Percentiles rank a stretch among this genome's conserved stretches.
Conservation (phyloP, 1,284 basidiomycete genomes). For the Trichosporon faecale region DNA sequence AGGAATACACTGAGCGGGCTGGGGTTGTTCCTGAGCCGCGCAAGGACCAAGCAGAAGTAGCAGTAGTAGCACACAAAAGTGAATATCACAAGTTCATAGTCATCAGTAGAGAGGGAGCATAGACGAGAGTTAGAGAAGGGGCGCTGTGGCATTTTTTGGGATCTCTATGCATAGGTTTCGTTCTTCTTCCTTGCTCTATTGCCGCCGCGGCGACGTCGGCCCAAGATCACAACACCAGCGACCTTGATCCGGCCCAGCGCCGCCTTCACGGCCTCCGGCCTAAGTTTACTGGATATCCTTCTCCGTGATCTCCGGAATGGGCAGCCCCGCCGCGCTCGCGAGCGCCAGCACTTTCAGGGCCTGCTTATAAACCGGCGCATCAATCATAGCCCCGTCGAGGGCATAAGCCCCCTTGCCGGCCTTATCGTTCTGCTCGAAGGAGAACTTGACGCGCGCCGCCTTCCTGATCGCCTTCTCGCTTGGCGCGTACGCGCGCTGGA, state of each 20-base stretch:
- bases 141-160: neutral
- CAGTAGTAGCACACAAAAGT: neutral
- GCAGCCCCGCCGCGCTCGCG: slow-evolving; percentile 63
- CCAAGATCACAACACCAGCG: no score
- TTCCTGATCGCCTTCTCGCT: slow-evolving; percentile 69
- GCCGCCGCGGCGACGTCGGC: no score
- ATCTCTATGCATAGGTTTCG: neutral
- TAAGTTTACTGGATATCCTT: slow-evolving; percentile 24
- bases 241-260: no score
- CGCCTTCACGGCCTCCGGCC: neutral
- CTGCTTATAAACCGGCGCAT: slow-evolving; percentile 81
- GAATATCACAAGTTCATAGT: neutral
- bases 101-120: neutral
- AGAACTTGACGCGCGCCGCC: slow-evolving; percentile 64
- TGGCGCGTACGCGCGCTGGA: slow-evolving; percentile 77
- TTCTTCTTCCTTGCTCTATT: neutral
- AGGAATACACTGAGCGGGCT: neutral
- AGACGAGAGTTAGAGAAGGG: neutral
- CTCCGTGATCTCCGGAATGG: slow-evolving; percentile 56
- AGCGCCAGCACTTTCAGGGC: slow-evolving; percentile 64
- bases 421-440: slow-evolving; percentile 42
- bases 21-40: neutral
- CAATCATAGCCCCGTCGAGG: slow-evolving; percentile 75
- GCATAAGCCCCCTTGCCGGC: slow-evolving; percentile 62
- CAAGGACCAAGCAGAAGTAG: neutral